Evolutionary conservation across 805 yeast genomes (phyloP).

Genomic region (Cyberlindnera mrakii): DNA sequence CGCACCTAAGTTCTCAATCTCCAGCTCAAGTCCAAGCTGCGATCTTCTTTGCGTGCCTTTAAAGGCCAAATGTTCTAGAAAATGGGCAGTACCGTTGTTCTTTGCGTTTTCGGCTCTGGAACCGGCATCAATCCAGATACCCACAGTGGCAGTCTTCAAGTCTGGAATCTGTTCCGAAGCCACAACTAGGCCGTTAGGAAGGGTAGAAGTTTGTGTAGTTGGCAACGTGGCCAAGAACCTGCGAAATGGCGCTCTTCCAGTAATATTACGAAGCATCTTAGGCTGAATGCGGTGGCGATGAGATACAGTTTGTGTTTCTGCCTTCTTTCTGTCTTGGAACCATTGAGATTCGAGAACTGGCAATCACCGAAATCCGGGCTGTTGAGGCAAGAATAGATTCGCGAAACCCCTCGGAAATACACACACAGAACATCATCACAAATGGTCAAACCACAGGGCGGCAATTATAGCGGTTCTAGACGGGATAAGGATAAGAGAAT

Average conservation of each 20-base stretch:
- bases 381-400: no score
- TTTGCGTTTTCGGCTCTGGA: conserved; percentile 87
- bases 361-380: no score
- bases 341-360: no score
- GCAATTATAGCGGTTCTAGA: neutral
- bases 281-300: neutral
- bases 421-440: no score
- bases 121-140: conserved; percentile 98
- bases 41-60: conserved; percentile 83
- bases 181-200: conserved; percentile 90
- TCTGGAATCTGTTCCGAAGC: conserved; percentile 87
- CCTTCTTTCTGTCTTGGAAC: no score
- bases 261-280: conserved; percentile 9
- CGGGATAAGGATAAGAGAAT: neutral
- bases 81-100: conserved; percentile 94
- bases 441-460: no score
- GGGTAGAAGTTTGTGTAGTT: conserved; percentile 58
- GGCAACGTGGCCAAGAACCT: conserved; percentile 25
- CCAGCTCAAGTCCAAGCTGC: conserved; percentile 80
- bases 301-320: no score
- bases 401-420: no score
- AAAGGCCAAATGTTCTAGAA: conserved; percentile 92
- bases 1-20: conserved; percentile 93
- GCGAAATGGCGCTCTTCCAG: neutral
- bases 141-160: conserved; percentile 92